Conservation (phyloP, 768 basidiomycete species). For the Tylopilus sp. region DNA sequence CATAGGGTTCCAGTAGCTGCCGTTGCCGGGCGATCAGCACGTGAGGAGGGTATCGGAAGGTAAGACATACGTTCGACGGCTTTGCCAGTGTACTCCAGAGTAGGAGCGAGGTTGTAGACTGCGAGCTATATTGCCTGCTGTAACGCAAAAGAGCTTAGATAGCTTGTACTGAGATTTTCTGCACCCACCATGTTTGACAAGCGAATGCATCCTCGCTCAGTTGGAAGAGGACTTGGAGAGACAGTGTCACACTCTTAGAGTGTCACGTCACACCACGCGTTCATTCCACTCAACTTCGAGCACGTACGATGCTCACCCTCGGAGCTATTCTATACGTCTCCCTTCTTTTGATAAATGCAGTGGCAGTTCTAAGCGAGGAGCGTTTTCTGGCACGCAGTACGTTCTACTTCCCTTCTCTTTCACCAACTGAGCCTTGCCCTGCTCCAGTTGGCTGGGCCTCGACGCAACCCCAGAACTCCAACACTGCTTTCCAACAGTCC, state of each 20-base stretch:
- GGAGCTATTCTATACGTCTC: constrained; percentile 82
- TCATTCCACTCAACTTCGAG: constrained; percentile 8
- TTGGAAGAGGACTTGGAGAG: neutral
- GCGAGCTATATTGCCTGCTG: constrained; percentile 13
- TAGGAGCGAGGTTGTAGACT: constrained; percentile 14
- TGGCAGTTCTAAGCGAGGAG: constrained; percentile 95
- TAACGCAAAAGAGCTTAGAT: neutral
- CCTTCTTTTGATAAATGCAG: constrained; percentile 87
- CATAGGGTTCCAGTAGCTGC: constrained; percentile 55
- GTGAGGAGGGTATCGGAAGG: neutral
- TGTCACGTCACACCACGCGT: constrained; percentile 24
- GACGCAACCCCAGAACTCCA: constrained; percentile 53
- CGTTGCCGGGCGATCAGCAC: constrained; percentile 10
- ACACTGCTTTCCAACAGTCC: constrained; percentile 57
- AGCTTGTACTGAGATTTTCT: neutral
- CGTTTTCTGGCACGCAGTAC: constrained; percentile 90
- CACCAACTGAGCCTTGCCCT: constrained; percentile 16
- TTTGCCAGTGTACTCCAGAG: constrained; percentile 32
- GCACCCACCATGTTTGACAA: constrained; percentile 27
- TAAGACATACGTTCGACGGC: constrained; percentile 44
- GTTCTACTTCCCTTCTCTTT: constrained; percentile 29
- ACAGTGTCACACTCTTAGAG: constrained; percentile 10
- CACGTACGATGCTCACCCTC: constrained; percentile 50
- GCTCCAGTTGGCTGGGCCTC: constrained; percentile 85
- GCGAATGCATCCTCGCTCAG: constrained; percentile 21